Percentiles rank a stretch among this genome's conserved stretches.
These are phyloP conservation scores for Arthrobotrys sinensis DNA, from an alignment of 2,329 filamentous ascomycete genomes.

Conservation along the genomic window DNA sequence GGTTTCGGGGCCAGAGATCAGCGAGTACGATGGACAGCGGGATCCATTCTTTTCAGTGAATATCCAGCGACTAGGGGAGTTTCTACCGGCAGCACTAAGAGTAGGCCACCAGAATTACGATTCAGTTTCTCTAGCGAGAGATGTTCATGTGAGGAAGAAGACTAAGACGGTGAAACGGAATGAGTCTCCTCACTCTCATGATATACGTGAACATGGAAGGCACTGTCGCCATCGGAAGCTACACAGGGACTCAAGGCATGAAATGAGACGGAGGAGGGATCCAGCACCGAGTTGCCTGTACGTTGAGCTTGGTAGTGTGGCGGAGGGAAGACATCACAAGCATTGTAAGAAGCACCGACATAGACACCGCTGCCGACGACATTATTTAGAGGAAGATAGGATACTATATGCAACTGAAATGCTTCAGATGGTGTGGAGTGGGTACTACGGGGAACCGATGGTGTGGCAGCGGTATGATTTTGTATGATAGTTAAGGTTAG, in stretches of 20 bases:
- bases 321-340: constrained; percentile 1
- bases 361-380: constrained; percentile 6
- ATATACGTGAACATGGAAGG: constrained; percentile 1
- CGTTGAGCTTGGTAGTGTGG: neutral
- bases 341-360: constrained; percentile 41
- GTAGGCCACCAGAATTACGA: neutral
- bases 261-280: neutral
- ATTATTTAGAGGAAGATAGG: neutral
- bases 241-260: neutral
- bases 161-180: neutral
- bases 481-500: neutral
- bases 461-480: constrained; percentile 10
- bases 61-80: neutral
- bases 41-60: neutral
- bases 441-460: constrained; percentile 6
- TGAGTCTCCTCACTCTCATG: neutral
- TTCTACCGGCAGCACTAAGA: neutral
- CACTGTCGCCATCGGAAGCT: neutral
- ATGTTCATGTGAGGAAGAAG: neutral
- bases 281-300: neutral
- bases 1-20: neutral
- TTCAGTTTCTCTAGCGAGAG: neutral
- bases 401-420: neutral
- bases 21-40: neutral
- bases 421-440: constrained; percentile 3